phyloP scores from a whole-genome alignment of 2,329 filamentous ascomycete species.

The Fusarium gaditjirri region DNA sequence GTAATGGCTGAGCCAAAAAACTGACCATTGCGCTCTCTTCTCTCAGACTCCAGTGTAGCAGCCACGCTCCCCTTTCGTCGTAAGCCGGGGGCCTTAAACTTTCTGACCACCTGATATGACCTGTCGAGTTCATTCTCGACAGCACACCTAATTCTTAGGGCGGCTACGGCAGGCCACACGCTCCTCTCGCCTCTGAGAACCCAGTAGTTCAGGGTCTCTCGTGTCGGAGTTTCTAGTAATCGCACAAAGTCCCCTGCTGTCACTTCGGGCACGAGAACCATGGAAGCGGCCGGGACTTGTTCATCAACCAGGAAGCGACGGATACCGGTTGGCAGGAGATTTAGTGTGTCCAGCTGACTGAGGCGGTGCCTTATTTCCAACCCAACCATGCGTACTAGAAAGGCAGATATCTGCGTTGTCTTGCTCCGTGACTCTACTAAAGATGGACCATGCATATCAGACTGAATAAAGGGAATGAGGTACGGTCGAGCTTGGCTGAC shows the following conservation, averaged over 20 bases:
- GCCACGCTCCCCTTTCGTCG: slow-evolving; percentile 58
- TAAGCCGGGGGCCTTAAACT: slow-evolving; percentile 65
- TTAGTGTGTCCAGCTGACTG: slow-evolving; percentile 81
- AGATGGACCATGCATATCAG: slow-evolving; percentile 81
- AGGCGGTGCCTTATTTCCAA: slow-evolving; percentile 84
- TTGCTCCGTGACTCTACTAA: slow-evolving; percentile 67
- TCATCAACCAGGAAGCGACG: slow-evolving; percentile 85
- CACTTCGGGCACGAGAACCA: slow-evolving; percentile 86
- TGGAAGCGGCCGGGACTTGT: slow-evolving; percentile 77
- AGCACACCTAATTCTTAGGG: slow-evolving; percentile 82
- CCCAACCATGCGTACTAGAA: slow-evolving; percentile 74
- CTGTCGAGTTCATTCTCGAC: slow-evolving; percentile 89
- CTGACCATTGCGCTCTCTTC: slow-evolving; percentile 24
- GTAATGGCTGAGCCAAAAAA: slow-evolving; percentile 20
- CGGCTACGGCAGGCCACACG: slow-evolving; percentile 90
- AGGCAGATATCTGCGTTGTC: slow-evolving; percentile 66
- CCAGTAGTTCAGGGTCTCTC: slow-evolving; percentile 83
- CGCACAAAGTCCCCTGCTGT: slow-evolving; percentile 77
- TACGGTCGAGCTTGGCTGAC: slow-evolving; percentile 93
- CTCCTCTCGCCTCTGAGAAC: slow-evolving; percentile 84
- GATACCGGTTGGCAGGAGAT: slow-evolving; percentile 74
- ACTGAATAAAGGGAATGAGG: slow-evolving; percentile 84
- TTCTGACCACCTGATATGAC: slow-evolving; percentile 82
- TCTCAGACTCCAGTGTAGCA: slow-evolving; percentile 40
- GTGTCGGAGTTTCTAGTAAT: slow-evolving; percentile 84